These are phyloP conservation scores for Sphenostylis stenocarpa DNA, from an alignment of 306 rosid species.

Conservation along the genomic window DNA sequence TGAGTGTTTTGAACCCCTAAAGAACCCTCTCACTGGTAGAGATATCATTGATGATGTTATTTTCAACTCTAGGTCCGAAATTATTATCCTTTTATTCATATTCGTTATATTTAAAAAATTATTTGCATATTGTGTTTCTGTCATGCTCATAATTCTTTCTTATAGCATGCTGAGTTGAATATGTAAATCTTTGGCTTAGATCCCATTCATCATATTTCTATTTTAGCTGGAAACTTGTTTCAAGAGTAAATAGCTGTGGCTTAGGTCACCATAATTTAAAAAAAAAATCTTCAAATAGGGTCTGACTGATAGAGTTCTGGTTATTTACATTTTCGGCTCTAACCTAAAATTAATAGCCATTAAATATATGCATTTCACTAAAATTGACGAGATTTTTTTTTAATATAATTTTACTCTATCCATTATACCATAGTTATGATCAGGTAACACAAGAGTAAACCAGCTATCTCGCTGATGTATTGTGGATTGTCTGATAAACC, in stretches of 20 bases:
- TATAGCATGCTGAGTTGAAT: slow-evolving; percentile 11
- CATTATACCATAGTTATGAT: background rate
- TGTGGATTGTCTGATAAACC: slow-evolving; percentile 12
- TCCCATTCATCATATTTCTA: background rate
- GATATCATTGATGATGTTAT: slow-evolving; percentile 74
- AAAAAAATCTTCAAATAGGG: background rate
- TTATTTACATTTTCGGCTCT: background rate
- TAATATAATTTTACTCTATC: background rate
- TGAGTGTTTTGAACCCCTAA: slow-evolving; percentile 78
- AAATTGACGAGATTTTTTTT: background rate
- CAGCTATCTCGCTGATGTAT: no score
- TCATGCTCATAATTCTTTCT: slow-evolving; percentile 5
- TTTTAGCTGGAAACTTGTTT: background rate
- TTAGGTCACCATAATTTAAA: background rate
- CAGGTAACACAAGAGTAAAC: background rate
- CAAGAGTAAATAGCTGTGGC: background rate
- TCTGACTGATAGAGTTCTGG: background rate
- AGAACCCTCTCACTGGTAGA: slow-evolving; percentile 53
- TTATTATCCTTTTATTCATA: slow-evolving; percentile 25
- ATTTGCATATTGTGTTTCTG: background rate
- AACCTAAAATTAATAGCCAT: background rate
- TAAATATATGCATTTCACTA: background rate
- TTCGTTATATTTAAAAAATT: background rate
- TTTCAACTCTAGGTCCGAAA: slow-evolving; percentile 62
- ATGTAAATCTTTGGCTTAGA: background rate